Base-by-base conservation (phyloP, 176 grass and related monocot species). In the Aegilops sharonensis region DNA sequence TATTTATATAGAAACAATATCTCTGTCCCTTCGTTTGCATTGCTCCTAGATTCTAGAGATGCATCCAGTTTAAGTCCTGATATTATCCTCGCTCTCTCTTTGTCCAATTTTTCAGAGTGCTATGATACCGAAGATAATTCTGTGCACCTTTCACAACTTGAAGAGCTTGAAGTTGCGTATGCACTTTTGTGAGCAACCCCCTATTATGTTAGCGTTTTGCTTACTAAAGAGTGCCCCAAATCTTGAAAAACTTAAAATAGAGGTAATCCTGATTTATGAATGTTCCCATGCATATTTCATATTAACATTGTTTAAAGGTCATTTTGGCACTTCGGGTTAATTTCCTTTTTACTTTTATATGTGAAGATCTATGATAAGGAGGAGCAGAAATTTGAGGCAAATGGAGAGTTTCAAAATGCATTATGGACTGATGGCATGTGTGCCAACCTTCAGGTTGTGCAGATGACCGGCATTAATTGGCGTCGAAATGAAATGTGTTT, bases 351-450 rank as follows among this genome's bases (percentile, higher is more conserved):
- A 6, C 11, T 78, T 88, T 24, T 68, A 5, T 62, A 48, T 48
- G 24, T 83, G 64, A 70, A 83, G 81, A 87, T 75, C 15, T 14
- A 11, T 48, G 2, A 7, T 13, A 71, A 1, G 2, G 5, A 29
- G 8, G 73, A 63, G 80, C 80, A 88, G 64, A 27, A 72, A 62
- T 34, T 63, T 15, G 73, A 78, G 39, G 73, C 52, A 71, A 63
- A 83, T 71, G 36, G 3, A 36, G 64, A 71, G 6, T 84, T 88
- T 29, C 52, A 63, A 37, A 88, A 78, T 88, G 64, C 81, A 88
- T 65, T 83, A 42, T 78, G 87, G 74, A 70, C 48, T 21, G 74
- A 83, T 78, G 80, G 87, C 64, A 88, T 88, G 80, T 78, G 73
- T 35, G 27, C 64, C 21, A 83, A 63, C 39, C 87, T 88, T 62